Conservation (phyloP, 305 asterid genomes). For the Ajuga reptans region DNA sequence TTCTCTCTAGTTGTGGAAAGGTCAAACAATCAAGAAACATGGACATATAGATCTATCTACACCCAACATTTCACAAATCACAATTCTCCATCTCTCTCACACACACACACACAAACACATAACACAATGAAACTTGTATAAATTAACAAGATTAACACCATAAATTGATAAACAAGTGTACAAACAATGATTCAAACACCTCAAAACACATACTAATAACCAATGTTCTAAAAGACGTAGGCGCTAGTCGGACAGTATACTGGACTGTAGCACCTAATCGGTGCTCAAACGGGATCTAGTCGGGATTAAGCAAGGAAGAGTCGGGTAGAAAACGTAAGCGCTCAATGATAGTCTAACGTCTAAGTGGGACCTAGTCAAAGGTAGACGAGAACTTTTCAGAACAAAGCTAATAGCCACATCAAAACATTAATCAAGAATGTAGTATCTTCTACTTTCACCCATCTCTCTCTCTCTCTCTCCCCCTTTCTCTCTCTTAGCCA, state of each 20-base stretch:
- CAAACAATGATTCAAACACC: constrained; percentile 15
- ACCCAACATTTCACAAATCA: not conserved
- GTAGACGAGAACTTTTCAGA: too few relatives aligned
- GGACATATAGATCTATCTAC: constrained; percentile 4
- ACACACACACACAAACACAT: not conserved
- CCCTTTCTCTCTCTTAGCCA: constrained; percentile 35
- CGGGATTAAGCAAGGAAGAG: too few relatives aligned
- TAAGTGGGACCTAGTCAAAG: too few relatives aligned
- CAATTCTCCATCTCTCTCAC: constrained; percentile 5
- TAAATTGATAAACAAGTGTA: not conserved
- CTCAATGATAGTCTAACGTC: too few relatives aligned
- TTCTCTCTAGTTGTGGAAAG: not conserved
- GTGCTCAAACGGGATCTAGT: too few relatives aligned
- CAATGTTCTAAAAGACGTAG: too few relatives aligned
- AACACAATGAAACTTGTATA: not conserved
- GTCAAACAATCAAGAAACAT: not conserved
- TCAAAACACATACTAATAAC: too few relatives aligned
- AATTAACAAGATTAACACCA: constrained; percentile 17
- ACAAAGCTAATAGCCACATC: constrained; percentile 24
- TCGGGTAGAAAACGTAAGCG: too few relatives aligned
- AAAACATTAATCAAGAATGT: constrained; percentile 20
- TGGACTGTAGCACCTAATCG: too few relatives aligned
- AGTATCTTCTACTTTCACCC: constrained; percentile 22
- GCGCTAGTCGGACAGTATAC: too few relatives aligned
- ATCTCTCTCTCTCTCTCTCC: not conserved